Conservation (phyloP, 2,329 filamentous ascomycete genomes). For the Colletotrichum sansevieriae region DNA sequence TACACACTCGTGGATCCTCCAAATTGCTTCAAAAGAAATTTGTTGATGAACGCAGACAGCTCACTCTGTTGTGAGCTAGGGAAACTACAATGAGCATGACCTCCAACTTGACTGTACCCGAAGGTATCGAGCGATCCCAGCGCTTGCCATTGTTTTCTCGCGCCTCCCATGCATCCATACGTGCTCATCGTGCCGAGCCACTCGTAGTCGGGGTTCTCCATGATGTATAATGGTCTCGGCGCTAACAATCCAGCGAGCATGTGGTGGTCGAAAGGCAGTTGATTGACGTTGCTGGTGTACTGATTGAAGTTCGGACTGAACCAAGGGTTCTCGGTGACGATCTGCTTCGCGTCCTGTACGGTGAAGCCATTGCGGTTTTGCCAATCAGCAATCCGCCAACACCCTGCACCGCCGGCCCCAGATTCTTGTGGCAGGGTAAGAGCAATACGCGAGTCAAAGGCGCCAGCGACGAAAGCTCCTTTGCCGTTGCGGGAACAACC, state of each 20-base stretch:
- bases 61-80: constrained; percentile 58
- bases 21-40: constrained; percentile 54
- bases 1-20: constrained; percentile 30
- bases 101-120: constrained; percentile 63
- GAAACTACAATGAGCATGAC: constrained; percentile 64
- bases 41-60: constrained; percentile 63
- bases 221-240: constrained; percentile 62
- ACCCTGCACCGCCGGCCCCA: constrained; percentile 62
- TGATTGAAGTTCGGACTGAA: constrained; percentile 65
- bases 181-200: constrained; percentile 64
- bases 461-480: constrained; percentile 63
- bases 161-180: constrained; percentile 64
- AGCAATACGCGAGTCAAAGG: constrained; percentile 61
- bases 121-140: constrained; percentile 61
- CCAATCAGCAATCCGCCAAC: constrained; percentile 57
- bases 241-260: constrained; percentile 64
- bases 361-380: constrained; percentile 50
- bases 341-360: constrained; percentile 52
- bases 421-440: constrained; percentile 64
- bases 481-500: constrained; percentile 66
- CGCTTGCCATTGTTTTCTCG: constrained; percentile 60
- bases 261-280: constrained; percentile 66
- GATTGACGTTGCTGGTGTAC: constrained; percentile 61
- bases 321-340: constrained; percentile 67
- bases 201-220: constrained; percentile 64